phyloP scores from a whole-genome alignment of 2,329 filamentous ascomycete genomes.

The Metarhizium robertsii region DNA sequence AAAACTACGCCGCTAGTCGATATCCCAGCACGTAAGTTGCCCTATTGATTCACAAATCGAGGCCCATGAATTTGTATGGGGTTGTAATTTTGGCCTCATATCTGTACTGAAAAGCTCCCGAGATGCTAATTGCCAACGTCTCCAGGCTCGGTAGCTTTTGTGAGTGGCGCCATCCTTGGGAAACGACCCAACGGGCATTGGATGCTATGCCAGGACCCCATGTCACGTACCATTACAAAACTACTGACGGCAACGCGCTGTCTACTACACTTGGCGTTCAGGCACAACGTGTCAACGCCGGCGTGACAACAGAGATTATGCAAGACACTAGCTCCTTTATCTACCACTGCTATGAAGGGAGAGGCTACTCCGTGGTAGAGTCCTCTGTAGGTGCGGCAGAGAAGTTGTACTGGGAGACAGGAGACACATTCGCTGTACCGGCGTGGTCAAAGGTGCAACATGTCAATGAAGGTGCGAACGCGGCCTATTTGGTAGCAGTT shows the following conservation, averaged over 20 bases:
- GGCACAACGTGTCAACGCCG: too few relatives aligned
- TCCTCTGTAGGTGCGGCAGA: constrained; percentile 18
- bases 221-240: constrained; percentile 2
- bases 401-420: constrained; percentile 31
- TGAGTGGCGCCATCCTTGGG: constrained; percentile 35
- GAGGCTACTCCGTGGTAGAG: constrained; percentile 31
- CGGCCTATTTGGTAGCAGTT: constrained; percentile 24
- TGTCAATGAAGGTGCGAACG: constrained; percentile 21
- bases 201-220: constrained; percentile 21
- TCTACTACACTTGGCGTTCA: too few relatives aligned
- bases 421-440: constrained; percentile 45
- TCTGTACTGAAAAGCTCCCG: too few relatives aligned
- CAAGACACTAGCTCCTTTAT: constrained; percentile 41
- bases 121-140: too few relatives aligned
- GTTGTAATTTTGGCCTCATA: too few relatives aligned
- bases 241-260: too few relatives aligned
- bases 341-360: constrained; percentile 42
- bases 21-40: too few relatives aligned
- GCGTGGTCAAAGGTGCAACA: constrained; percentile 41
- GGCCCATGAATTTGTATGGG: too few relatives aligned
- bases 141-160: constrained; percentile 22
- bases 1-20: too few relatives aligned
- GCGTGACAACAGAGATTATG: constrained; percentile 14
- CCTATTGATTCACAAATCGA: too few relatives aligned
- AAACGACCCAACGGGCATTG: constrained; percentile 27